Conservation (phyloP, 2,329 filamentous ascomycete species). For the Aspergillus awamori region DNA sequence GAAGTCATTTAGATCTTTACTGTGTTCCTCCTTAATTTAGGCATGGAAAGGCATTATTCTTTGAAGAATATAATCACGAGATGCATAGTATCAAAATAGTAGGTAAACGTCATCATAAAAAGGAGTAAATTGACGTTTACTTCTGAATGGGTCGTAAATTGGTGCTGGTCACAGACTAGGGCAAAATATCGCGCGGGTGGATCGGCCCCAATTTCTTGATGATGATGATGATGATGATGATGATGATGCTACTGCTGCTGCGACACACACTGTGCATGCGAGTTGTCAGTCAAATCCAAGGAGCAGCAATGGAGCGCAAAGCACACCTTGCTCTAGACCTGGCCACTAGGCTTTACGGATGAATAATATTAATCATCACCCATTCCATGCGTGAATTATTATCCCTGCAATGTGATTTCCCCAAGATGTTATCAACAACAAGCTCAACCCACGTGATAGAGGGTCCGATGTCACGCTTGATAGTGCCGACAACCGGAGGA, state of each 20-base stretch:
- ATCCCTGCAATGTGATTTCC: too few species aligned
- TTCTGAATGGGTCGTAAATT: background rate
- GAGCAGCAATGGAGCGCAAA: background rate
- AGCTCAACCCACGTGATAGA: slow-evolving; percentile 15
- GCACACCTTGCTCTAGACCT: background rate
- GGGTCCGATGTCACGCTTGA: slow-evolving; percentile 7
- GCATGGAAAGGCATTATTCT: too few species aligned
- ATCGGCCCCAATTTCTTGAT: background rate
- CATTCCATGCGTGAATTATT: background rate
- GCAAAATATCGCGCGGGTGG: slow-evolving; percentile 1
- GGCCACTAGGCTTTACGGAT: background rate
- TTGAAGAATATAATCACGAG: too few species aligned
- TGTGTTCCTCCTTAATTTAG: too few species aligned
- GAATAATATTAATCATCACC: background rate
- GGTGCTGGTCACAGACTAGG: background rate
- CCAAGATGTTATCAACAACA: background rate
- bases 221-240: background rate
- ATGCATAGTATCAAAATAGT: background rate
- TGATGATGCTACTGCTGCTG: too few species aligned
- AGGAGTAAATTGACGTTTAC: background rate
- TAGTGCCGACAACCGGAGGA: slow-evolving; percentile 16
- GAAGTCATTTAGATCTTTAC: background rate
- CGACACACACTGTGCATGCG: background rate
- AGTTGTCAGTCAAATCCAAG: background rate
- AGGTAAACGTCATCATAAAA: background rate